Evolutionary conservation across 2,329 filamentous ascomycete genomes (phyloP).

Genomic region (Aschersonia sp.): DNA sequence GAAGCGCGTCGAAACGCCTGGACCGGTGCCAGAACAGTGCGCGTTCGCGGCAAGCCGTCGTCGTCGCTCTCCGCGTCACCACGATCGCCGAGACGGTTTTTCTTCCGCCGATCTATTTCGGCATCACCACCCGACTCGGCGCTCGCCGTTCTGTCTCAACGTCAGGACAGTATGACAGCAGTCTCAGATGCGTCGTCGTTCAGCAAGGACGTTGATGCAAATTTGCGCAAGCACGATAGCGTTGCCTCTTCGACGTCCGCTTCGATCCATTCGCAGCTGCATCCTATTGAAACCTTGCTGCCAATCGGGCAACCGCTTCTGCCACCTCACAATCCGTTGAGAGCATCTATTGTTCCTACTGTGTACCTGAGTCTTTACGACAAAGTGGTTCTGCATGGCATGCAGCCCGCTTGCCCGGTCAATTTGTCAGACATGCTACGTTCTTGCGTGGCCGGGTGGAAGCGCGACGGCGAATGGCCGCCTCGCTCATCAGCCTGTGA

Average conservation of each 20-base stretch:
- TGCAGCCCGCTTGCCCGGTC: constrained; percentile 76
- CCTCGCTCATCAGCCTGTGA: constrained; percentile 32
- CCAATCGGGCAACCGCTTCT: constrained; percentile 63
- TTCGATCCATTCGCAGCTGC: constrained; percentile 10
- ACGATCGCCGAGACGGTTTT: constrained; percentile 32
- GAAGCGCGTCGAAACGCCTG: constrained; percentile 65
- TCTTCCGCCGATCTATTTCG: constrained; percentile 31
- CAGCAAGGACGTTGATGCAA: constrained; percentile 20
- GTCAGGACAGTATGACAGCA: constrained; percentile 18
- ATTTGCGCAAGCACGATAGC: constrained; percentile 15
- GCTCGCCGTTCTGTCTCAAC: constrained; percentile 9
- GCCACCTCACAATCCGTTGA: constrained; percentile 59
- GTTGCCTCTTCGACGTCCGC: constrained; percentile 18
- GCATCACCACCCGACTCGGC: constrained; percentile 20
- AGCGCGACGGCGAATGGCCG: constrained; percentile 86
- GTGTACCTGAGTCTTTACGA: constrained; percentile 76
- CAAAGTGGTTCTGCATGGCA: constrained; percentile 67
- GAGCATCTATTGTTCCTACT: constrained; percentile 56
- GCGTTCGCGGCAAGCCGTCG: constrained; percentile 32
- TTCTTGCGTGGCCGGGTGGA: constrained; percentile 81
- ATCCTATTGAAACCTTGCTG: constrained; percentile 47
- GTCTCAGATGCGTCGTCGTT: constrained; percentile 23
- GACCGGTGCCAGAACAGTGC: constrained; percentile 59
- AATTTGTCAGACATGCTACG: constrained; percentile 71
- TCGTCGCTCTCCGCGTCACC: constrained; percentile 27